Evolutionary conservation across 768 basidiomycete genomes (phyloP), one percentile per base, ranked within the genome.

Genomic region (Dendrothele bispora): DNA sequence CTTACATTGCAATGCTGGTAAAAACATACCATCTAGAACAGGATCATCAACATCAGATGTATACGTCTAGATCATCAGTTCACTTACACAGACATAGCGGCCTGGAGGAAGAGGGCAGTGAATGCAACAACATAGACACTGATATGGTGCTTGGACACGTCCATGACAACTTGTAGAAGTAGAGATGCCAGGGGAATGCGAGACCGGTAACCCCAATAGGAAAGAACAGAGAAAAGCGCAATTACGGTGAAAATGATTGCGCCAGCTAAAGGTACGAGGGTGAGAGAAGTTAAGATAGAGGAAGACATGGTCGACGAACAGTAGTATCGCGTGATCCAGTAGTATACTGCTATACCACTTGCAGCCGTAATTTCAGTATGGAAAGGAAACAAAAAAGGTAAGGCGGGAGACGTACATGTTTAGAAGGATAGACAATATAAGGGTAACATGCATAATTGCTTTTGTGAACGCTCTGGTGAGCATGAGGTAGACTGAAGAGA

Each of bases 221-320:
- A 78, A 12, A 92, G 59, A 7, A 91, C 62, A 1, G 88, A 90
- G 45, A 93, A 62, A 24, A 91, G 51, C 1, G 90, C 87, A 49
- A 93, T 84, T 48, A 92, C 64, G 2, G 88, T 86, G 71, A 91
- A 91, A 49, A 92, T 83, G 56, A 92, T 87, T 2, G 91, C 90
- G 7, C 86, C 89, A 39, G 87, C 86, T 88, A 59, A 52, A 37
- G 35, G 26, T 50, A 43, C 6, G 10, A 17, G 21, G 10, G 28
- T 24, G 14, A 43, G 30, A n/a, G 37, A n/a, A 34, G 3, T 15
- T 32, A 35, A 26, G 3, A 21, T 43, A 39, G 44, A 46, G 52
- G 58, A 47, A 34, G 25, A 27, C n/a, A 12, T 25, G 21, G 4
- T 39, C n/a, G 5, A 68, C 82, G 44, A 55, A 87, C 84, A 86